Evolutionary conservation across 768 basidiomycete species (phyloP).

Genomic region (Agaricus subrufescens): DNA sequence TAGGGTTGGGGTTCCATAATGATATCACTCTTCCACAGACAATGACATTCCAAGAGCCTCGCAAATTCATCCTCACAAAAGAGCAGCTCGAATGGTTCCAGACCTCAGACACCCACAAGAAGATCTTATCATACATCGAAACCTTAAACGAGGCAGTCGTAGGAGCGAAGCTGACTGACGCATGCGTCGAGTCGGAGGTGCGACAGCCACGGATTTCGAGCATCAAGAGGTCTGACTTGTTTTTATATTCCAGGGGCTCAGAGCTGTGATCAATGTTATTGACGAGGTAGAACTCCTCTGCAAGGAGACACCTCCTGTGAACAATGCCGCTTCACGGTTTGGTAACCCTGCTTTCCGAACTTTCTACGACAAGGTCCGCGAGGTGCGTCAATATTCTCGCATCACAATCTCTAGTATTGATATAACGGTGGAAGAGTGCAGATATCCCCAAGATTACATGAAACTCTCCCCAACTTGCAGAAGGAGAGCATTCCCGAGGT

Average conservation of each 20-base stretch:
- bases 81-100: constrained; percentile 84
- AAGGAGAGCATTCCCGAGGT: constrained; percentile 61
- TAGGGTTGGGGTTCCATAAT: no score
- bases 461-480: constrained; percentile 51
- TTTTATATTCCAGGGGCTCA: constrained; percentile 46
- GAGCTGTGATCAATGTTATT: constrained; percentile 58
- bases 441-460: constrained; percentile 56
- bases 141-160: constrained; percentile 71
- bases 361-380: constrained; percentile 79
- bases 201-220: neutral
- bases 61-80: constrained; percentile 71
- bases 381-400: constrained; percentile 36
- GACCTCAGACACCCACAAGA: constrained; percentile 60
- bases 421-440: constrained; percentile 20
- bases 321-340: constrained; percentile 88
- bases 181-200: constrained; percentile 55
- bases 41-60: constrained; percentile 45
- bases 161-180: constrained; percentile 70
- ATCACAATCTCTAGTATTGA: neutral
- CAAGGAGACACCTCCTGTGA: constrained; percentile 73
- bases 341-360: constrained; percentile 95
- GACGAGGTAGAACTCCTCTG: constrained; percentile 64
- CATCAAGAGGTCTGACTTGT: neutral
- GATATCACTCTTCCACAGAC: neutral
- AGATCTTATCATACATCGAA: constrained; percentile 68